Conservation (phyloP, 192 early-diverging fungal species). For the Podila epicladia region DNA sequence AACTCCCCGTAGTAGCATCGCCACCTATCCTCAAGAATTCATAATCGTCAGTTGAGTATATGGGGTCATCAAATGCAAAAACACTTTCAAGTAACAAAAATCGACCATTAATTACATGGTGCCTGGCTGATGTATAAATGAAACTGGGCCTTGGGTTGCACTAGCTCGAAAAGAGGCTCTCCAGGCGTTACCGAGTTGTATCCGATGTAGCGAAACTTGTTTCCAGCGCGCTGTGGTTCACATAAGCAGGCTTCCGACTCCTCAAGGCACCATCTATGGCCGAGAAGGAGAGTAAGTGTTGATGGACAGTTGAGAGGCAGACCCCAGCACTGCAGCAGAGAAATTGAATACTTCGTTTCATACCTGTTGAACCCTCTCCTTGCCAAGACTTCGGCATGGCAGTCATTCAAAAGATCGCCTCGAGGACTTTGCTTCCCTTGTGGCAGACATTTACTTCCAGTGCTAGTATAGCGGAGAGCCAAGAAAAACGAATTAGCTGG, state of each 20-base stretch:
- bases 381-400: constrained; percentile 91
- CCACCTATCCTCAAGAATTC: constrained; percentile 60
- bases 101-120: constrained; percentile 68
- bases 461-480: constrained; percentile 52
- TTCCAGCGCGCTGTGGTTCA: constrained; percentile 3
- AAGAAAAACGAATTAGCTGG: neutral
- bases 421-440: constrained; percentile 60
- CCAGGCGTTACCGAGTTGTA: neutral
- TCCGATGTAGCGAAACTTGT: constrained; percentile 25
- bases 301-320: neutral
- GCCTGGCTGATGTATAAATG: constrained; percentile 83
- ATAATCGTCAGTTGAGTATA: neutral
- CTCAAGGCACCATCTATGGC: constrained; percentile 29
- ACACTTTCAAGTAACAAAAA: neutral
- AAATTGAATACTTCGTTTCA: neutral
- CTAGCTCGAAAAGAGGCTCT: constrained; percentile 21
- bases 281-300: neutral
- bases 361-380: constrained; percentile 81
- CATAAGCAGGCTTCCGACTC: constrained; percentile 18
- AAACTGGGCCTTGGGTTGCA: constrained; percentile 49
- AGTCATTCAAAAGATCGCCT: constrained; percentile 82
- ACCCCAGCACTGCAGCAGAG: neutral
- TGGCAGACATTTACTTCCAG: constrained; percentile 88
- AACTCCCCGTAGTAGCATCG: constrained; percentile 77
- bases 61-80: neutral